phyloP scores from a whole-genome alignment of 23 red algal species.

The Chondrus crispus region DNA sequence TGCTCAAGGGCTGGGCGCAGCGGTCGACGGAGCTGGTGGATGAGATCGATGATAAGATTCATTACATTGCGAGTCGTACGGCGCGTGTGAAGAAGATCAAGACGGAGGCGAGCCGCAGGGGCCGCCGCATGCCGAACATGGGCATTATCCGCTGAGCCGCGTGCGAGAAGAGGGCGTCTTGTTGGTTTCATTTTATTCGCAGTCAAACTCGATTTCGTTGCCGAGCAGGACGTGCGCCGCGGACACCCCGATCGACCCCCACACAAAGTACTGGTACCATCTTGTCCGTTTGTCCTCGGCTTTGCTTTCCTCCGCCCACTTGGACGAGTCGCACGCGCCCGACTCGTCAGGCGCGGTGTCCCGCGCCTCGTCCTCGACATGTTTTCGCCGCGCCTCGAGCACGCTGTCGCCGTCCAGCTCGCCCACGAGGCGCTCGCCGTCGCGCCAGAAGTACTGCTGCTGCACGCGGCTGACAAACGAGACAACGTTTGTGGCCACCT shows the following conservation, averaged over 20 bases:
- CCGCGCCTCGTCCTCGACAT: background rate
- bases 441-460: conserved; percentile 18
- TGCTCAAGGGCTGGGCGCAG: background rate
- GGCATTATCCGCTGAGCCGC: no score
- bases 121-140: background rate
- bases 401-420: conserved; percentile 24
- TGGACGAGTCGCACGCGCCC: no score
- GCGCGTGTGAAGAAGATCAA: background rate
- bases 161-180: background rate
- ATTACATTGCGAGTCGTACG: conserved; percentile 15
- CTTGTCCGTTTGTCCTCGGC: conserved; percentile 9
- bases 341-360: background rate
- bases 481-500: conserved; percentile 37
- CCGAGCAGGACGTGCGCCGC: conserved; percentile 50
- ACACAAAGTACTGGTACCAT: conserved; percentile 58
- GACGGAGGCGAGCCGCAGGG: background rate
- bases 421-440: conserved; percentile 38
- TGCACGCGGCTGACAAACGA: conserved; percentile 44
- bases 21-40: background rate
- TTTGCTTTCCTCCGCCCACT: background rate
- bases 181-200: background rate
- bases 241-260: conserved; percentile 26
- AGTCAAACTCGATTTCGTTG: conserved; percentile 64
- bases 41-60: conserved; percentile 34
- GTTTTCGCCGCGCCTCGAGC: conserved; percentile 3